Base-by-base conservation (phyloP, 306 rosid species). In the Fragaria ananassa region DNA sequence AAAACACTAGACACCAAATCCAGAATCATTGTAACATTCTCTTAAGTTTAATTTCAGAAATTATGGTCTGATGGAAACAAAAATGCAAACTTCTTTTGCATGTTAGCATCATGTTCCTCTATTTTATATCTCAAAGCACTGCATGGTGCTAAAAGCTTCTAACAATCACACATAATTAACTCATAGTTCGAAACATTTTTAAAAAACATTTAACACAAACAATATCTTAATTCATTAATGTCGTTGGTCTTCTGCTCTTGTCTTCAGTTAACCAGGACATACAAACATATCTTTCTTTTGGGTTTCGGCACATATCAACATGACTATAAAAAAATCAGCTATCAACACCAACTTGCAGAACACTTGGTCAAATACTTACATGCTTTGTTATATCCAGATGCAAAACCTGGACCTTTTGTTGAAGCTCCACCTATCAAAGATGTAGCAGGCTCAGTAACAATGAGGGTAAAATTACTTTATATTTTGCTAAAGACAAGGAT, bases 311-410 rank as follows among this genome's bases (percentile, higher is more conserved):
- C 41, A 29, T 14, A 29, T 29, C 67, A 27, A 13, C 67, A 13
- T 61, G 67, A 15, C 39, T 29, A 12, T 2, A 61, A 29, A 6
- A 61, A 61, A 61, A 18, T 29, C 65, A 60, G 37, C 9, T 27
- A 14, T 29, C 9, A 10, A 66, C 8, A 21, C 54, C 17, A 21
- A 47, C 41, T 69, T 27, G 58, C 15, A 46, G 3, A 46, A 8
- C 13, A 45, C 73, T 19, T 4, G 65, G 73, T 72, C 74, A 17
- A 58, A 74, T 49, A 88, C 93, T 13, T 86, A 93, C 97, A 83
- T 93, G 93, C 74, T 87, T 91, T 37, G 91, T 91, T 53, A 90
- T 81, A 88, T 90, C 93, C 88, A 83, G 88, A 19, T 93, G 98
- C 96, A 93, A 75, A 61, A 81, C 73, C 68, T 82, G 81, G 19